Evolutionary conservation across 306 rosid species (phyloP).

Genomic region (Fagus sylvatica): DNA sequence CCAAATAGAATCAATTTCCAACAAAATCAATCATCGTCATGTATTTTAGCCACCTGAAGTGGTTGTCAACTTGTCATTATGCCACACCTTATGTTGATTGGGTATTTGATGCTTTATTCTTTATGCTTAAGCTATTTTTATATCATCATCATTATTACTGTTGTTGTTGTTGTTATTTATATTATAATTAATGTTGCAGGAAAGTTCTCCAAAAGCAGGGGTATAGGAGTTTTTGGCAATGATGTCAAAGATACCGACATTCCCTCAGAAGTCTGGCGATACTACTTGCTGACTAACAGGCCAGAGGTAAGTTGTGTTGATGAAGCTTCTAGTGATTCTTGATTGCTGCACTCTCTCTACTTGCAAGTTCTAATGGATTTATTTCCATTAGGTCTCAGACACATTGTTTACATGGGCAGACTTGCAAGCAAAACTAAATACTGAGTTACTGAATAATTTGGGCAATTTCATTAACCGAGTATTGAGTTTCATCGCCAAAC

Average conservation of each 20-base stretch:
- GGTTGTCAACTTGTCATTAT: conserved; percentile 8
- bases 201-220: conserved; percentile 95
- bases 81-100: neutral
- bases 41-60: conserved; percentile 1
- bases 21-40: no score
- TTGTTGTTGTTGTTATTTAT: neutral
- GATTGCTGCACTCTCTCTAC: neutral
- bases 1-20: no score
- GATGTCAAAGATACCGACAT: conserved; percentile 91
- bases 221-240: conserved; percentile 91
- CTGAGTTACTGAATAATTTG: conserved; percentile 84
- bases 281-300: conserved; percentile 90
- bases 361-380: conserved; percentile 16
- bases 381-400: conserved; percentile 70
- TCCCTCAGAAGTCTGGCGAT: conserved; percentile 98
- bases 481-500: conserved; percentile 93
- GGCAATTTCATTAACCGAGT: conserved; percentile 92
- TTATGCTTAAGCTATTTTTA: conserved; percentile 1
- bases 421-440: conserved; percentile 89
- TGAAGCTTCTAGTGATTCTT: conserved; percentile 9
- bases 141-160: conserved; percentile 11
- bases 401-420: conserved; percentile 90
- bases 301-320: conserved; percentile 71
- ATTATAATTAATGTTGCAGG: conserved; percentile 41
- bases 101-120: conserved; percentile 5